These are phyloP conservation scores for Rhododendron mucronatum DNA, from an alignment of 148 eudicot species.

Conservation along the genomic window DNA sequence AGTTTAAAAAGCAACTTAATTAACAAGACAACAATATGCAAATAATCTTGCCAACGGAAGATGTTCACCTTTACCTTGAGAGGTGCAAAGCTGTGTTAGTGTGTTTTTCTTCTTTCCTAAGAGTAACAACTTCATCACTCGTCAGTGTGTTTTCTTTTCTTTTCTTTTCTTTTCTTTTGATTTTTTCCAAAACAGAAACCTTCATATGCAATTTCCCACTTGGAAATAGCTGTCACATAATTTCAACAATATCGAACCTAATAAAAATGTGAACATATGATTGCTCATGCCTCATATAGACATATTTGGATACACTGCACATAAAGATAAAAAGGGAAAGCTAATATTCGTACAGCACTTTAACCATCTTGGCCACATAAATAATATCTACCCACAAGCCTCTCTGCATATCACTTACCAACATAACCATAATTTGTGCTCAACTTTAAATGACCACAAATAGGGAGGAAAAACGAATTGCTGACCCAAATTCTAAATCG, in stretches of 20 bases:
- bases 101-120: not conserved
- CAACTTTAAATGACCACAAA: not conserved
- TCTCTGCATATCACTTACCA: not conserved
- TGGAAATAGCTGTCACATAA: not conserved
- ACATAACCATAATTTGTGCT: not conserved
- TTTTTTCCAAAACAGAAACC: not conserved
- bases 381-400: not conserved
- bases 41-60: not conserved
- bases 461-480: not conserved
- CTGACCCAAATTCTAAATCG: not conserved
- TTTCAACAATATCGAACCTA: not conserved
- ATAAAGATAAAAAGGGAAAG: not conserved
- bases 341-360: not conserved
- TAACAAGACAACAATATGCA: not conserved
- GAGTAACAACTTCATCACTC: not conserved
- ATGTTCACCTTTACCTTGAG: not conserved
- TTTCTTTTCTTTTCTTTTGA: not conserved
- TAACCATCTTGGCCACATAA: not conserved
- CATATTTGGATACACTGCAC: not conserved
- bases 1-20: not conserved
- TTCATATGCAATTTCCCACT: not conserved
- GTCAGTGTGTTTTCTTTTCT: not conserved
- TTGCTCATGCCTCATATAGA: not conserved
- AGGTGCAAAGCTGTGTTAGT: not conserved
- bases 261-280: not conserved